phyloP scores from a whole-genome alignment of 768 basidiomycete genomes.

The Mrakia blollopis region DNA sequence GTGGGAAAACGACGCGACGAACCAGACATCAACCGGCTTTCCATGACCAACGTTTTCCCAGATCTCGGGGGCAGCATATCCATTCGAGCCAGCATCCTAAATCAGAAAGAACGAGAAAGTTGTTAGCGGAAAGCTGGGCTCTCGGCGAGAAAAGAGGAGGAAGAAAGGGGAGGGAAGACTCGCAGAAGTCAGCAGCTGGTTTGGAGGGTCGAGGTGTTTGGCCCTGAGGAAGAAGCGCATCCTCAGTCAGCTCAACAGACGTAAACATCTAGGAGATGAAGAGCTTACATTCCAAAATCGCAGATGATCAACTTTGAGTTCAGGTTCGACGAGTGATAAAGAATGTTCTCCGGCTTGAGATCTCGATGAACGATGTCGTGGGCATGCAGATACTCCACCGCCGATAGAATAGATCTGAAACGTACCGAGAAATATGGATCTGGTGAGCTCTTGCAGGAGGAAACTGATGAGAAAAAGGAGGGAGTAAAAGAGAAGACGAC shows the following conservation, averaged over 20 bases:
- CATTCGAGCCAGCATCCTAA: conserved; percentile 46
- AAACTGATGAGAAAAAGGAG: background rate
- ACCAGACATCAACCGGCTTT: conserved; percentile 91
- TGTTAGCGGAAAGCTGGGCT: too few relatives aligned
- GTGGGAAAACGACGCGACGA: conserved; percentile 61
- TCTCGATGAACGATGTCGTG: conserved; percentile 78
- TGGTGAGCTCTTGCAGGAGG: background rate
- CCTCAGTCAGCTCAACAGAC: too few relatives aligned
- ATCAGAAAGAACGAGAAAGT: background rate
- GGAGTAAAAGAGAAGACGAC: conserved; percentile 39
- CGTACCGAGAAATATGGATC: background rate
- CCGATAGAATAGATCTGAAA: conserved; percentile 64
- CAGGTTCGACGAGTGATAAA: conserved; percentile 54
- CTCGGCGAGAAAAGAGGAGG: background rate
- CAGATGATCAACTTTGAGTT: conserved; percentile 85
- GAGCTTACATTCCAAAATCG: conserved; percentile 75
- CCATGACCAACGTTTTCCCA: conserved; percentile 73
- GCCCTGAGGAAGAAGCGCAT: conserved; percentile 44
- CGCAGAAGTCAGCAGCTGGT: conserved; percentile 54
- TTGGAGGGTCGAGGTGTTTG: conserved; percentile 68
- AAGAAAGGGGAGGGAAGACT: background rate
- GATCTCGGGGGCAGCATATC: conserved; percentile 69
- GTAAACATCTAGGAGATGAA: too few relatives aligned
- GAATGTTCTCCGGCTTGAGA: conserved; percentile 84
- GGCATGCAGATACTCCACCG: conserved; percentile 81